Base-by-base conservation (phyloP, 768 basidiomycete genomes). In the Russula vinacea region DNA sequence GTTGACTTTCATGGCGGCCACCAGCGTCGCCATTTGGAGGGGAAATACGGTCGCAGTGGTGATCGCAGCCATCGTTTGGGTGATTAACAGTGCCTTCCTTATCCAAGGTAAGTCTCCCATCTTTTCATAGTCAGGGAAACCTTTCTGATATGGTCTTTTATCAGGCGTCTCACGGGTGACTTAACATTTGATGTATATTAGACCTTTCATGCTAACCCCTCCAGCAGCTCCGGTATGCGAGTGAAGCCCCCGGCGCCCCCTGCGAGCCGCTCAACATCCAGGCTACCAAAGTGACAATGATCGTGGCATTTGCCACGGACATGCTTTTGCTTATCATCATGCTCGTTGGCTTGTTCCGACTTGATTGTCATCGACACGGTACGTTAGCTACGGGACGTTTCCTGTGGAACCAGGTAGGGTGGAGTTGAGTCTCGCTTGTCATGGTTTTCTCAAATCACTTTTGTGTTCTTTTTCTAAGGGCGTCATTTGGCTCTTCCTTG, bases 151-250 rank as follows among this genome's bases (percentile, higher is more conserved):
- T 16, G 4, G 42, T 33, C 26, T 3, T 24, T 2, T 44, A 32
- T 55, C 19, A 57, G 56, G 42, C n/a, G 44, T 44, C 5, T 10
- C 26, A 10, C 56, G 19, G 42, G 56, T 57, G 22, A 57, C 32
- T 45, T 0, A 13, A 6, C 5, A 0, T 1, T 6, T n/a, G 1
- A 3, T 2, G n/a, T n/a, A n/a, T 22, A 3, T 19, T 44, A 6
- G 9, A 44, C 10, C 8, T 44, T 9, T 10, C 13, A 9, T 17
- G 26, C 56, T 45, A 3, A 44, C 8, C 19, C 29, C 10, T 11
- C 32, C 13, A 9, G 13, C 29, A 57, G 56, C 9, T 57, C 29
- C 40, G 19, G 19, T 19, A 17, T 32, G 42, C 11, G n/a, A n/a
- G 13, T 5, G 19, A 10, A n/a, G 10, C 56, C 19, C 7, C 29